A percentile compares a stretch with the other conserved stretches of the same genome.
Evolutionary conservation across 116 monocot genomes (phyloP).

Genomic region (Posidonia oceanica): DNA sequence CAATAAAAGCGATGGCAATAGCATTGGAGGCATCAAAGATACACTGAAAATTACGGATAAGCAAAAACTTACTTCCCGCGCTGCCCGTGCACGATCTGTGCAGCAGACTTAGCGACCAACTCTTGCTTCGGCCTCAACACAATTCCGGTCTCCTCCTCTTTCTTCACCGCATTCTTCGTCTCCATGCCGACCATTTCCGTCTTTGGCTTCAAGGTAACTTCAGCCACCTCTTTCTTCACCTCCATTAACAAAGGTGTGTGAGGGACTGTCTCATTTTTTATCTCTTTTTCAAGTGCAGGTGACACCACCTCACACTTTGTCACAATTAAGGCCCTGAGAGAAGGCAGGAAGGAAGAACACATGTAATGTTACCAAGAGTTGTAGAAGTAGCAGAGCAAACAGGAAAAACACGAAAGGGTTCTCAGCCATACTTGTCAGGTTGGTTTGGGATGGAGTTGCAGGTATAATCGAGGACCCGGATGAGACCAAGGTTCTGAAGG

Average conservation of each 20-base stretch:
- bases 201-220: slow-evolving; percentile 45
- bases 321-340: slow-evolving; percentile 77
- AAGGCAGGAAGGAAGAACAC: too few species aligned
- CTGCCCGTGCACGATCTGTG: slow-evolving; percentile 76
- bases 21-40: too few species aligned
- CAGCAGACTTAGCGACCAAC: slow-evolving; percentile 55
- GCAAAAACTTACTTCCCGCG: slow-evolving; percentile 50
- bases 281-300: slow-evolving; percentile 51
- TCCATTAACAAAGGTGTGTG: not conserved
- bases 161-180: slow-evolving; percentile 12
- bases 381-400: not conserved
- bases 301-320: slow-evolving; percentile 71
- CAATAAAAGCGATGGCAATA: too few species aligned
- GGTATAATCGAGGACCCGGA: slow-evolving; percentile 76
- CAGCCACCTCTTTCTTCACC: slow-evolving; percentile 8
- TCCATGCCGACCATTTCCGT: slow-evolving; percentile 25
- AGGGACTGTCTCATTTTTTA: slow-evolving; percentile 23
- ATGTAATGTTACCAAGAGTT: too few species aligned
- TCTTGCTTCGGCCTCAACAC: slow-evolving; percentile 67
- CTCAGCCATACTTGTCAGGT: slow-evolving; percentile 48
- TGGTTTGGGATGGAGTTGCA: slow-evolving; percentile 80
- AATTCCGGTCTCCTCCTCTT: slow-evolving; percentile 19
- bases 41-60: too few species aligned
- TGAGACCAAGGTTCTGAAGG: slow-evolving; percentile 77
- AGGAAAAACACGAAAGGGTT: not conserved